Evolutionary conservation across 352 stramenopile species (phyloP).

Genomic region (Blastocystis sp.): DNA sequence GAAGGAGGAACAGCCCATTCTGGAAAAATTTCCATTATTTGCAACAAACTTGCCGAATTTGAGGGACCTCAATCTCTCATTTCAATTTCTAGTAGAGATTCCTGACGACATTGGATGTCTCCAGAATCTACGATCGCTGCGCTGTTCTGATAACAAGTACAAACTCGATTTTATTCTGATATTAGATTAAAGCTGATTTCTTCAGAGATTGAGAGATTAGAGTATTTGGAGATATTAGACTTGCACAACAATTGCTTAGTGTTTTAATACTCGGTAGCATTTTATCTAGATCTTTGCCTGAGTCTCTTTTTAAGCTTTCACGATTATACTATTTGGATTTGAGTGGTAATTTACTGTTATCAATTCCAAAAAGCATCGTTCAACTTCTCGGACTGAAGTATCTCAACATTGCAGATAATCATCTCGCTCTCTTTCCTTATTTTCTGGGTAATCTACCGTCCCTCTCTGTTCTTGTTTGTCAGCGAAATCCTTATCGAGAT

Average conservation of each 20-base stretch:
- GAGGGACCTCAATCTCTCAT: not conserved
- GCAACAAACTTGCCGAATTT: not conserved
- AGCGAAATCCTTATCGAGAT: slow-evolving; percentile 17
- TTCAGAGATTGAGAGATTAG: not conserved
- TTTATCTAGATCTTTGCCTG: not conserved
- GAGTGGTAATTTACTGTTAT: not conserved
- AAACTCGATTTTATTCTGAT: not conserved
- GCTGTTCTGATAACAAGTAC: slow-evolving; percentile 38
- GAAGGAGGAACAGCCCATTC: not conserved
- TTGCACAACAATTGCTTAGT: slow-evolving; percentile 17
- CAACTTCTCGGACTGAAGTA: not conserved
- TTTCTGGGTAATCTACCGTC: not conserved
- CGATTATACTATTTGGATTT: not conserved
- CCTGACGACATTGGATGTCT: slow-evolving; percentile 31
- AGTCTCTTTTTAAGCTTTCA: not conserved
- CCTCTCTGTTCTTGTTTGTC: not conserved
- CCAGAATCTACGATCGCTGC: not conserved
- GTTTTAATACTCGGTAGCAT: not conserved
- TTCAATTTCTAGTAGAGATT: slow-evolving; percentile 16
- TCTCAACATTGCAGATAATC: slow-evolving; percentile 39
- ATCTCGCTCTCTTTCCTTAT: slow-evolving; percentile 13
- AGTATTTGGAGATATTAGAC: slow-evolving; percentile 14
- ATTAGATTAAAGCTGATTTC: slow-evolving; percentile 1
- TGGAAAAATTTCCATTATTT: not conserved
- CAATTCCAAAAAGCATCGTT: not conserved